phyloP scores from a whole-genome alignment of 1,284 basidiomycete species.

The Ustilago trichophora region DNA sequence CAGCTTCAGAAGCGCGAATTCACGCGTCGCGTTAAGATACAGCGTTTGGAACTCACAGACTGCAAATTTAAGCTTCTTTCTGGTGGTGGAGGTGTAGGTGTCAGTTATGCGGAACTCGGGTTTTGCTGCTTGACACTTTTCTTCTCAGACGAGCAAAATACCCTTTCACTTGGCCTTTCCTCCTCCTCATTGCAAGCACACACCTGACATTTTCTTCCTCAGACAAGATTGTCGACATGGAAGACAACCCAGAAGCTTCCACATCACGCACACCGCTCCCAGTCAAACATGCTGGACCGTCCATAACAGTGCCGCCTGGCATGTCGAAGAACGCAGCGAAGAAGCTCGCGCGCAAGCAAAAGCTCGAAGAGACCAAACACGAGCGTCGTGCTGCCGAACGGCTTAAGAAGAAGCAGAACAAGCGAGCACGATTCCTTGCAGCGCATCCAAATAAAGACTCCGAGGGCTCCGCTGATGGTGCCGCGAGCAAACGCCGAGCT shows the following conservation, averaged over 20 bases:
- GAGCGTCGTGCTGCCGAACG: slow-evolving; percentile 77
- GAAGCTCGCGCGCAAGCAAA: slow-evolving; percentile 76
- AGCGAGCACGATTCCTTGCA: slow-evolving; percentile 69
- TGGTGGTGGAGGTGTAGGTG: slow-evolving; percentile 12
- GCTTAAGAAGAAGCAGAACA: slow-evolving; percentile 69
- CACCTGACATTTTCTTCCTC: too few relatives aligned
- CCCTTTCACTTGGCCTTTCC: neutral
- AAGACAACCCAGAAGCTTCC: neutral
- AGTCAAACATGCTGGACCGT: slow-evolving; percentile 18
- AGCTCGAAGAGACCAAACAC: slow-evolving; percentile 75
- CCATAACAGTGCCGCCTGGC: slow-evolving; percentile 27
- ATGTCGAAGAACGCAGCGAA: slow-evolving; percentile 82
- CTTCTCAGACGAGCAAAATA: neutral
- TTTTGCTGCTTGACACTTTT: slow-evolving; percentile 4
- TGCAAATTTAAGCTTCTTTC: neutral
- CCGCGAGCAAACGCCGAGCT: slow-evolving; percentile 32
- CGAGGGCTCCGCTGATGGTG: slow-evolving; percentile 58
- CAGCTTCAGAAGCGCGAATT: slow-evolving; percentile 6
- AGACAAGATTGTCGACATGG: neutral
- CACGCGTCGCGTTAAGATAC: slow-evolving; percentile 39
- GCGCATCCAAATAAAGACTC: slow-evolving; percentile 6
- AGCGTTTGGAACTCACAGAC: slow-evolving; percentile 14
- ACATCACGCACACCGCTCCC: neutral
- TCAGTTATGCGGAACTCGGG: slow-evolving; percentile 30
- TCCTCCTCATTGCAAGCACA: neutral